Evolutionary conservation across 1,284 basidiomycete genomes (phyloP), one percentile per base, ranked within the genome.

Genomic region (Rhizoctonia solani): DNA sequence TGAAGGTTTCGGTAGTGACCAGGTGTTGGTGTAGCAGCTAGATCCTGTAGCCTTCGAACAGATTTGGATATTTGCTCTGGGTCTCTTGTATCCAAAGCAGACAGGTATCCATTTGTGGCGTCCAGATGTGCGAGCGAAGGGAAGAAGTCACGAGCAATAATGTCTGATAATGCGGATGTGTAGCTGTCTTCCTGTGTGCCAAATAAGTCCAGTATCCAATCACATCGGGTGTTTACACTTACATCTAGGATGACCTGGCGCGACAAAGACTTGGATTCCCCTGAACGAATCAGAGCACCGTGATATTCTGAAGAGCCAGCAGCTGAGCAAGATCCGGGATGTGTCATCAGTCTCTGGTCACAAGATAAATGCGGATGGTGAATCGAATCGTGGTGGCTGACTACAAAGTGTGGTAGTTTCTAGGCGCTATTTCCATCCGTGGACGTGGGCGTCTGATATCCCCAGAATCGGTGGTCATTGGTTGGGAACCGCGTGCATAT

Each of bases 121-220:
- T 95, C 90, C 32, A 95, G 82, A 72, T 92, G 90, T 21, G 88
- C 86, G 11, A 97, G 85, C 13, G 90, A 92, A 0, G 96, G 96
- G 75, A 98, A 99, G 82, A 98, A 99, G 79, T 98, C 95, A 58
- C 97, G 88, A 54, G 92, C 89, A 75, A 99, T 98, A 75, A 99
- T 97, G 55, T 88, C 84, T 1, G 93, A 93, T n/a, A 99, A 83
- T 0, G 92, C 91, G 58, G 85, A 86, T 0, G 93, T 95, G 76
- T 99, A 99, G 74, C 94, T 92, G 72, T 98, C 95, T 80, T 99
- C 96, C 66, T 79, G 54, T 25, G 16, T 65, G 23, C 19, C 25
- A 66, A 58, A 13, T 50, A 66, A 29, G 27, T 65, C 44, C 16
- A 69, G 44, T 29, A 61, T 4, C 37, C 19, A 19, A 11, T 34